Conservation (phyloP, 805 yeast genomes). For the Ogataea neopini region DNA sequence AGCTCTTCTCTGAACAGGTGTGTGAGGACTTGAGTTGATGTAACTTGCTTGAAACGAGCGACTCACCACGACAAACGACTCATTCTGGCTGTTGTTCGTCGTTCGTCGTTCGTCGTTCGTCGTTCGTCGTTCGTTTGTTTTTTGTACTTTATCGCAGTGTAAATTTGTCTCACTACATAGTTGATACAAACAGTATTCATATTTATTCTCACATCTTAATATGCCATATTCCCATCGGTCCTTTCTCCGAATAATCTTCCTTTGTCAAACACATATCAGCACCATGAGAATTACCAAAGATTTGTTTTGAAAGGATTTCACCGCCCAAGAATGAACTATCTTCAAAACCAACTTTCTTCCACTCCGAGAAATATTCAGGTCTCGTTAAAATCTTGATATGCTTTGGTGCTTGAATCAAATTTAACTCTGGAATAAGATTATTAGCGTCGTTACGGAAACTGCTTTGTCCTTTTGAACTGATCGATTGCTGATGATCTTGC, state of each 20-base stretch:
- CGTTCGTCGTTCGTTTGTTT: no score
- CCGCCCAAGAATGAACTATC: slow-evolving; percentile 83
- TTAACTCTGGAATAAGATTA: slow-evolving; percentile 28
- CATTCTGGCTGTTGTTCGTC: no score
- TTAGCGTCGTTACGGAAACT: slow-evolving; percentile 34
- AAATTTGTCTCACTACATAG: background rate
- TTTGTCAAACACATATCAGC: slow-evolving; percentile 66
- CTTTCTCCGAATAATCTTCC: slow-evolving; percentile 72
- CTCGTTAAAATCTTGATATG: slow-evolving; percentile 63
- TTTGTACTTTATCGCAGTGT: background rate
- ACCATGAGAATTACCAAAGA: slow-evolving; percentile 66
- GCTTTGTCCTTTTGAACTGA: slow-evolving; percentile 19
- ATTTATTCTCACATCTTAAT: slow-evolving; percentile 24
- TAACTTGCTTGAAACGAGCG: no score
- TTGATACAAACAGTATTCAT: background rate
- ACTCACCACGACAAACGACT: no score
- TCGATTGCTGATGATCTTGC: slow-evolving; percentile 14
- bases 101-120: no score
- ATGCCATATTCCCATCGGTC: slow-evolving; percentile 81
- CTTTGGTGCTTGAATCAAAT: slow-evolving; percentile 72
- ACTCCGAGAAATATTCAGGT: slow-evolving; percentile 93
- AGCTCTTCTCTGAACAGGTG: no score
- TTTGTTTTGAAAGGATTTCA: slow-evolving; percentile 83
- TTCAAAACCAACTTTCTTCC: slow-evolving; percentile 82
- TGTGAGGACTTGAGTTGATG: no score